phyloP scores from a whole-genome alignment of 2,329 filamentous ascomycete species.

The Ceratocystis harringtonii region DNA sequence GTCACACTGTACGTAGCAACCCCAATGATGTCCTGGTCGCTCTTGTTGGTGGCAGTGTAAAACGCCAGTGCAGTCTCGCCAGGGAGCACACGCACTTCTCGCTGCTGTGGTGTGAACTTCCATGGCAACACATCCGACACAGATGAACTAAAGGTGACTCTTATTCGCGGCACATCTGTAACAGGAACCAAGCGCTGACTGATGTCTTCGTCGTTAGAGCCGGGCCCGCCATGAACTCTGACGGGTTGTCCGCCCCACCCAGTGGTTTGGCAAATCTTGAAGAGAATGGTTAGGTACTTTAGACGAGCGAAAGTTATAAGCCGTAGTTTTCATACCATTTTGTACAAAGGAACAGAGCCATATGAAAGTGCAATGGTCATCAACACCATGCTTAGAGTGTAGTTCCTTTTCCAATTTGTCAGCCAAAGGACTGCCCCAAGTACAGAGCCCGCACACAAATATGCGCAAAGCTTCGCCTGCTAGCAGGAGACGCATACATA shows the following conservation, averaged over 20 bases:
- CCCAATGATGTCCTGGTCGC: constrained; percentile 85
- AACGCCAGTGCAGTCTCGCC: constrained; percentile 96
- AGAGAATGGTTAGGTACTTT: constrained; percentile 14
- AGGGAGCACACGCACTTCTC: constrained; percentile 85
- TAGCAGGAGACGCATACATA: constrained; percentile 23
- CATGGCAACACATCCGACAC: constrained; percentile 91
- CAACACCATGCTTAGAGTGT: constrained; percentile 61
- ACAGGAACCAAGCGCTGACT: constrained; percentile 68
- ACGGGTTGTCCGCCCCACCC: constrained; percentile 90
- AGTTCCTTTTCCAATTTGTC: constrained; percentile 39
- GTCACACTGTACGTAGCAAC: constrained; percentile 97
- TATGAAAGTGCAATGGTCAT: constrained; percentile 70
- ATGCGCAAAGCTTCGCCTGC: not conserved
- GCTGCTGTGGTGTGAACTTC: constrained; percentile 95
- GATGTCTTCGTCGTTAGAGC: constrained; percentile 44
- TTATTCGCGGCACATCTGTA: constrained; percentile 65
- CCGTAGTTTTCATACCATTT: constrained; percentile 46
- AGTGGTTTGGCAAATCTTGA: constrained; percentile 64
- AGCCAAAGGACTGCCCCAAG: not conserved
- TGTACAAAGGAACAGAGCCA: constrained; percentile 73
- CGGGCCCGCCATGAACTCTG: constrained; percentile 49
- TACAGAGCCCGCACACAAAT: not conserved
- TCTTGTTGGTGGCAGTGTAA: constrained; percentile 90
- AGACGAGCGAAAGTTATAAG: not conserved
- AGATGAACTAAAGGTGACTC: constrained; percentile 90